phyloP scores from a whole-genome alignment of 73 alveolate genomes.

The Paramecium sonneborni region DNA sequence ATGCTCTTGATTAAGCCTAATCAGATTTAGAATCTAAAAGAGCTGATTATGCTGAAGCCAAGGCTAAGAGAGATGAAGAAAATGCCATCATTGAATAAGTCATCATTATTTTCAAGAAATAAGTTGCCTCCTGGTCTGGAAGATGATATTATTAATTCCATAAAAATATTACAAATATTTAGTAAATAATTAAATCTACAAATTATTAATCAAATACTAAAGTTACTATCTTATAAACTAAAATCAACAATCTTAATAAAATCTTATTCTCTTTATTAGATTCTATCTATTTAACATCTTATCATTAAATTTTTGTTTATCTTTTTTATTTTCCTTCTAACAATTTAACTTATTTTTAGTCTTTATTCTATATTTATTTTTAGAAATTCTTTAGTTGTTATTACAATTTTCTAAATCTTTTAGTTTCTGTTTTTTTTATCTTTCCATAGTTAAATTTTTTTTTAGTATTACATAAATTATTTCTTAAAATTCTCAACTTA shows the following conservation, averaged over 20 bases:
- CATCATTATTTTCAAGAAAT: conserved; percentile 40
- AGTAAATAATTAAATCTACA: not conserved
- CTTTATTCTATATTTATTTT: not conserved
- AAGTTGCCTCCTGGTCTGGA: conserved; percentile 61
- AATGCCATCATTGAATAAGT: conserved; percentile 49
- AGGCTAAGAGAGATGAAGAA: conserved; percentile 60
- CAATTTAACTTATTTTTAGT: not conserved
- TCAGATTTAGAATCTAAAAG: conserved; percentile 38
- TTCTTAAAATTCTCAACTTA: not conserved
- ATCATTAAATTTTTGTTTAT: not conserved
- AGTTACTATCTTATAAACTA: not conserved
- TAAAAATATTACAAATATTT: not conserved
- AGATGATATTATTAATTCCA: conserved; percentile 1
- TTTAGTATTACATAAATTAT: not conserved
- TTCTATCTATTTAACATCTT: not conserved
- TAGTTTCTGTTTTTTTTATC: not conserved
- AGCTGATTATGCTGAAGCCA: conserved; percentile 34
- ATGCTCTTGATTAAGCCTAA: conserved; percentile 39
- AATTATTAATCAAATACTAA: conserved; percentile 7
- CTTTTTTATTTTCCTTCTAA: not conserved
- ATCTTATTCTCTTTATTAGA: not conserved
- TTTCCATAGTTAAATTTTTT: not conserved
- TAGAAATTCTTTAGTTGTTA: not conserved
- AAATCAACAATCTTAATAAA: conserved; percentile 30
- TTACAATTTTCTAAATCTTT: not conserved